Evolutionary conservation across 2,329 filamentous ascomycete species (phyloP).

Genomic region (Proliferodiscus dingleyae): DNA sequence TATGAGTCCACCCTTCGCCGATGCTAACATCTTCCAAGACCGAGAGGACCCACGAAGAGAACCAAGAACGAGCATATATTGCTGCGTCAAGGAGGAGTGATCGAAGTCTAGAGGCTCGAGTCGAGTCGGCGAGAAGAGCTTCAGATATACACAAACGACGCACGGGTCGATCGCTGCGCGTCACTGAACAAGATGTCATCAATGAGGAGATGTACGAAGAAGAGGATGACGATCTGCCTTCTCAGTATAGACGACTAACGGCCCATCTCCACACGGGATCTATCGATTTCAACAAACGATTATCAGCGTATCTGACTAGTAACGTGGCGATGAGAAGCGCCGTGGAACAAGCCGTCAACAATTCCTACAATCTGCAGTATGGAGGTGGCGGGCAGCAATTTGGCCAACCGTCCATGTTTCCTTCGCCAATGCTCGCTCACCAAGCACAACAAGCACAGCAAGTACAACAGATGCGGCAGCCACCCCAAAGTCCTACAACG

Average conservation of each 20-base stretch:
- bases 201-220: constrained; percentile 97
- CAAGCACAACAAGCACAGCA: constrained; percentile 24
- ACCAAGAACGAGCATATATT: constrained; percentile 85
- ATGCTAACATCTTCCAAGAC: constrained; percentile 44
- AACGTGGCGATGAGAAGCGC: constrained; percentile 52
- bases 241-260: constrained; percentile 59
- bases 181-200: constrained; percentile 80
- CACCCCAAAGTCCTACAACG: constrained; percentile 11
- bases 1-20: background rate
- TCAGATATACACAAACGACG: constrained; percentile 88
- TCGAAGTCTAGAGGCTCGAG: constrained; percentile 77
- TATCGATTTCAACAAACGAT: constrained; percentile 20
- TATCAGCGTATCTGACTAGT: constrained; percentile 47
- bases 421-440: constrained; percentile 25
- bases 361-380: constrained; percentile 35
- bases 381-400: constrained; percentile 29
- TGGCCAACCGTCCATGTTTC: constrained; percentile 22
- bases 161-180: constrained; percentile 75
- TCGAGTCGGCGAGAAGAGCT: constrained; percentile 81
- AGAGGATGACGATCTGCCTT: constrained; percentile 75
- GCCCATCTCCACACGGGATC: constrained; percentile 43
- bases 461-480: constrained; percentile 14
- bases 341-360: constrained; percentile 40
- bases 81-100: constrained; percentile 85
- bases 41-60: constrained; percentile 73